Percentiles rank a stretch among this genome's conserved stretches.
Conservation (phyloP, 31 red algal species). For the Porphyra umbilicalis region DNA sequence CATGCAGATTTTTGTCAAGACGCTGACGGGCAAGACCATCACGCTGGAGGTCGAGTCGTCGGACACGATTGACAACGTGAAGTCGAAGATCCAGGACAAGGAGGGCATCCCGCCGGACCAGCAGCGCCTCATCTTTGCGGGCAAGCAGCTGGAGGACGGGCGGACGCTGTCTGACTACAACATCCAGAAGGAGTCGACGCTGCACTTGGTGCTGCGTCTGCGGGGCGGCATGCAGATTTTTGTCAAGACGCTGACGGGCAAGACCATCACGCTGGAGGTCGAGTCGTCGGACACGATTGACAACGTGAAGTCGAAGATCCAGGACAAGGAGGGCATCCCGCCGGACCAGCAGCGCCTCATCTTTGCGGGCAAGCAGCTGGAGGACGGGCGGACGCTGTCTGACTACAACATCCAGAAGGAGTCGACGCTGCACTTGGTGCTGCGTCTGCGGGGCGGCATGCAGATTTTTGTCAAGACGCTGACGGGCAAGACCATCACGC, state of each 20-base stretch:
- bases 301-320: slow-evolving; percentile 57
- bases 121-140: slow-evolving; percentile 52
- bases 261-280: slow-evolving; percentile 57
- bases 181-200: slow-evolving; percentile 58
- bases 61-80: slow-evolving; percentile 57
- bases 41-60: slow-evolving; percentile 56
- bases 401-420: slow-evolving; percentile 72
- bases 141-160: slow-evolving; percentile 55
- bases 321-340: slow-evolving; percentile 62
- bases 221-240: slow-evolving; percentile 64
- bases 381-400: slow-evolving; percentile 46
- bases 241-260: slow-evolving; percentile 60
- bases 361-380: slow-evolving; percentile 55
- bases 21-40: slow-evolving; percentile 57
- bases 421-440: slow-evolving; percentile 46
- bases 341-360: slow-evolving; percentile 56
- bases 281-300: slow-evolving; percentile 59
- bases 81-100: slow-evolving; percentile 63
- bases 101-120: slow-evolving; percentile 59
- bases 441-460: slow-evolving; percentile 38
- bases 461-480: slow-evolving; percentile 8
- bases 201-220: slow-evolving; percentile 50
- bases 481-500: slow-evolving; percentile 56
- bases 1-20: slow-evolving; percentile 72
- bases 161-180: slow-evolving; percentile 55